Percentiles rank a stretch among this genome's conserved stretches.
Conservation (phyloP, 129 eudicot genomes). For the Erigeron canadensis region DNA sequence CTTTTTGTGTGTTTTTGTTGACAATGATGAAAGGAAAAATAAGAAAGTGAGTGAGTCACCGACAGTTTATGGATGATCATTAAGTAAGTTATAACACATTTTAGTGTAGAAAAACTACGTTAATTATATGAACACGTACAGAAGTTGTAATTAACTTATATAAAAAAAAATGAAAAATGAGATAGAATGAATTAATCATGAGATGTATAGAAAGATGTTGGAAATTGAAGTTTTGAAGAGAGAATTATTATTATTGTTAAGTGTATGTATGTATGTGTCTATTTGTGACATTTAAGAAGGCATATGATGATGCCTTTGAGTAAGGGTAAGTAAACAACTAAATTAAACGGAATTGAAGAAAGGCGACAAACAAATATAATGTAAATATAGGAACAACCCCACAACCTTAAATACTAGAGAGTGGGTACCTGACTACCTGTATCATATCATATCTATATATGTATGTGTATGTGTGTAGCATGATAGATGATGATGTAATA, state of each 20-base stretch:
- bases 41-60: constrained; percentile 16
- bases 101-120: not conserved
- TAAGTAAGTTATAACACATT: constrained; percentile 6
- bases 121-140: not conserved
- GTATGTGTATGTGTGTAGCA: too few relatives aligned
- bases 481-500: too few relatives aligned
- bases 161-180: not conserved
- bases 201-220: not conserved
- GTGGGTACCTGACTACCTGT: too few relatives aligned
- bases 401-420: constrained; percentile 24
- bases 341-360: not conserved
- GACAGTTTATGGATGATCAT: constrained; percentile 28
- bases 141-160: not conserved
- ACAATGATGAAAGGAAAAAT: not conserved
- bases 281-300: not conserved
- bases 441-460: too few relatives aligned
- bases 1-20: not conserved
- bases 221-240: constrained; percentile 7
- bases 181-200: not conserved
- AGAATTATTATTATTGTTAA: not conserved
- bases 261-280: constrained; percentile 4
- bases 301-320: not conserved
- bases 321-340: too few relatives aligned
- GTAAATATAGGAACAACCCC: constrained; percentile 9
- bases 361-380: not conserved